A percentile compares a stretch with the other conserved stretches of the same genome.
Evolutionary conservation across 768 basidiomycete species (phyloP).

Genomic region (Phylloporus arenicola): DNA sequence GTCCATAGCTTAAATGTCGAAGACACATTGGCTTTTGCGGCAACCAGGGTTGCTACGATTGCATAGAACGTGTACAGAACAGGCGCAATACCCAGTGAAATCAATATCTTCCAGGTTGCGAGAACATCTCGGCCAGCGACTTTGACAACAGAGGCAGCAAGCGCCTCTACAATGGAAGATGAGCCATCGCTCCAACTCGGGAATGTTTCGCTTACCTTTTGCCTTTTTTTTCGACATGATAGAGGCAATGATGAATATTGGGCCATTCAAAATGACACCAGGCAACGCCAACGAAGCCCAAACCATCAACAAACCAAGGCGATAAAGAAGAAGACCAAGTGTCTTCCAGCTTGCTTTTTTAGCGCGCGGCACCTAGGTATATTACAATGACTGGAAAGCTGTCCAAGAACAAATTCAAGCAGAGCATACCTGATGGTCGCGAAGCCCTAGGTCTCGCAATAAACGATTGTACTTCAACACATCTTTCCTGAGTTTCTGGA

Average conservation of each 20-base stretch:
- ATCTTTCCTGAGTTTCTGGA: slow-evolving; percentile 71
- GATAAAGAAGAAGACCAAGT: slow-evolving; percentile 76
- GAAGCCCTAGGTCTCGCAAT: slow-evolving; percentile 82
- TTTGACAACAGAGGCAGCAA: slow-evolving; percentile 93
- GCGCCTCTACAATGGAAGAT: slow-evolving; percentile 59
- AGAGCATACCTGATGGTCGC: slow-evolving; percentile 78
- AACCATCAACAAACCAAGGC: slow-evolving; percentile 64
- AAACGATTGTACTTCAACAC: slow-evolving; percentile 88
- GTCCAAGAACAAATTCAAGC: not conserved
- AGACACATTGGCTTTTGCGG: slow-evolving; percentile 60
- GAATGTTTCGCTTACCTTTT: slow-evolving; percentile 49
- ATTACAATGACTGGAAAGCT: not conserved
- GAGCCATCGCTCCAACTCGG: not conserved
- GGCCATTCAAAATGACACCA: slow-evolving; percentile 85
- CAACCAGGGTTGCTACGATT: slow-evolving; percentile 66
- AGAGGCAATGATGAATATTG: slow-evolving; percentile 88
- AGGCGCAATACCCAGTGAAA: slow-evolving; percentile 87
- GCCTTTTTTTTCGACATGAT: slow-evolving; percentile 85
- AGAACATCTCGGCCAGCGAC: slow-evolving; percentile 95
- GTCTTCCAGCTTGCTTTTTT: slow-evolving; percentile 85
- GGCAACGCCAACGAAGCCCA: slow-evolving; percentile 88
- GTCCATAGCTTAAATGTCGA: slow-evolving; percentile 63
- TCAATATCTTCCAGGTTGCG: slow-evolving; percentile 95
- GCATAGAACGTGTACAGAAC: slow-evolving; percentile 83
- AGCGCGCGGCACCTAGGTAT: slow-evolving; percentile 72